phyloP scores from a whole-genome alignment of 2,329 filamentous ascomycete genomes.

The Akanthomyces muscarius region DNA sequence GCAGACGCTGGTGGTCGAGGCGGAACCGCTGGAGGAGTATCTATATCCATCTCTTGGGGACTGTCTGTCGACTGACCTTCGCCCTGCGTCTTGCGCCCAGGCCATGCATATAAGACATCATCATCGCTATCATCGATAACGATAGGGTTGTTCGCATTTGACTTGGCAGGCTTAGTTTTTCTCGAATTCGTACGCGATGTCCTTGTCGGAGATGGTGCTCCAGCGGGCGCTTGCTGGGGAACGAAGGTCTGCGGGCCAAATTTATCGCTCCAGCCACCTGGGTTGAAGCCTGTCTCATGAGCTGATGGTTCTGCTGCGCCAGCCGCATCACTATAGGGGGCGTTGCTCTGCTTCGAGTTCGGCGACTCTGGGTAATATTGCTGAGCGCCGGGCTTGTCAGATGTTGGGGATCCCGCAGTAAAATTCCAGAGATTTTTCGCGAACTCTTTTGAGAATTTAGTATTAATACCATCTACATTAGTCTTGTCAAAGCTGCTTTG shows the following conservation, averaged over 20 bases:
- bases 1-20: constrained; percentile 27
- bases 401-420: constrained; percentile 42
- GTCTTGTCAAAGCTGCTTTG: constrained; percentile 42
- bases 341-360: not conserved
- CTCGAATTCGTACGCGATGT: constrained; percentile 46
- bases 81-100: constrained; percentile 31
- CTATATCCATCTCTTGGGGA: constrained; percentile 63
- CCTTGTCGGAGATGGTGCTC: constrained; percentile 44
- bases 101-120: constrained; percentile 35
- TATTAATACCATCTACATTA: constrained; percentile 59
- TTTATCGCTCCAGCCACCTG: constrained; percentile 51
- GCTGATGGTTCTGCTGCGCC: not conserved
- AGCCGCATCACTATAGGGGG: not conserved
- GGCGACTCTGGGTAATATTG: constrained; percentile 16
- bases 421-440: constrained; percentile 46
- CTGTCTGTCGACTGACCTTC: constrained; percentile 36
- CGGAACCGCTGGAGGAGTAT: constrained; percentile 42
- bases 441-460: constrained; percentile 53
- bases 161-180: constrained; percentile 57
- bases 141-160: constrained; percentile 42
- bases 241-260: constrained; percentile 53
- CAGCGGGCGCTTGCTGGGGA: constrained; percentile 37
- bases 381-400: constrained; percentile 29
- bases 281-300: constrained; percentile 40
- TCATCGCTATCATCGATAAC: constrained; percentile 47